A percentile compares a stretch with the other conserved stretches of the same genome.
Evolutionary conservation across 2,329 filamentous ascomycete species (phyloP).

Genomic region (Acrocalymma vagum): DNA sequence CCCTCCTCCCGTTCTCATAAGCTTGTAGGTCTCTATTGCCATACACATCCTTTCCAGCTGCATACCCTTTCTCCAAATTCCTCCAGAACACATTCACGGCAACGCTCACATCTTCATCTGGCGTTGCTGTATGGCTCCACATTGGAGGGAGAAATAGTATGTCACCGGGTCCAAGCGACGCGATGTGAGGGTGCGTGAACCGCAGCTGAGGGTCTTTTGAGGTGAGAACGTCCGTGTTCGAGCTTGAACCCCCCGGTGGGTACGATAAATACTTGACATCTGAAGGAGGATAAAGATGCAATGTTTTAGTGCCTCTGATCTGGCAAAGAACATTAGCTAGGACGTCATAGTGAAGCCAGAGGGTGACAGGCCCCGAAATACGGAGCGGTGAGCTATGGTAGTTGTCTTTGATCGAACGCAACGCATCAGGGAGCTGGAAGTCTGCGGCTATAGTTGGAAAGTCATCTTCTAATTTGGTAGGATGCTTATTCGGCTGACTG

Average conservation of each 20-base stretch:
- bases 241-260: constrained; percentile 80
- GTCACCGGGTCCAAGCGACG: constrained; percentile 73
- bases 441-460: constrained; percentile 75
- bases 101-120: constrained; percentile 65
- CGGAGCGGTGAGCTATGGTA: constrained; percentile 81
- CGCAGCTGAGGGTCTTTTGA: constrained; percentile 28
- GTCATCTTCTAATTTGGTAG: constrained; percentile 75
- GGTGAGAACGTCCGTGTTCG: constrained; percentile 75
- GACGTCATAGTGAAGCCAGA: constrained; percentile 94
- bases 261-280: constrained; percentile 77
- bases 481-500: constrained; percentile 71
- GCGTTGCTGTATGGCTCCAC: constrained; percentile 80
- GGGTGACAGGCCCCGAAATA: constrained; percentile 79
- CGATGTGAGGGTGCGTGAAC: constrained; percentile 70
- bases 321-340: constrained; percentile 90
- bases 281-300: constrained; percentile 80
- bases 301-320: constrained; percentile 74
- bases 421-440: constrained; percentile 71
- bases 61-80: constrained; percentile 72
- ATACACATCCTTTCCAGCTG: constrained; percentile 82
- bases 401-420: constrained; percentile 67
- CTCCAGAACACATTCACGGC: constrained; percentile 93
- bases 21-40: constrained; percentile 85
- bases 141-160: constrained; percentile 82
- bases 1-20: constrained; percentile 81